Percentiles rank a stretch among this genome's conserved stretches.
These are phyloP conservation scores for Scleromitrula shiraiana DNA, from an alignment of 2,329 filamentous ascomycete genomes.

Conservation along the genomic window DNA sequence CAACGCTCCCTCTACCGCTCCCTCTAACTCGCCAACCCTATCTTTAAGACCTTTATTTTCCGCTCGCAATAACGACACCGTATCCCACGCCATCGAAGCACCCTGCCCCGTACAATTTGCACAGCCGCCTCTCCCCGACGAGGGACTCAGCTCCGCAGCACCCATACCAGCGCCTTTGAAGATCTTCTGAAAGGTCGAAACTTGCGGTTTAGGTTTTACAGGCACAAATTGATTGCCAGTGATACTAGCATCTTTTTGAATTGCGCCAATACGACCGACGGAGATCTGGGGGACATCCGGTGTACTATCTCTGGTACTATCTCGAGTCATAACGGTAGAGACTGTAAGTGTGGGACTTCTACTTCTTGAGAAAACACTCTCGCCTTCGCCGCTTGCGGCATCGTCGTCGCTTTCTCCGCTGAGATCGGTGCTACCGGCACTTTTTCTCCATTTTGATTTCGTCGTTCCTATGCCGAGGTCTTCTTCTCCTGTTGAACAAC, in stretches of 20 bases:
- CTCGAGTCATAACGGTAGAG: slow-evolving; percentile 8
- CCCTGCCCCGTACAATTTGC: slow-evolving; percentile 51
- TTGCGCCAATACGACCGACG: background rate
- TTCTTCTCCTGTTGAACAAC: slow-evolving; percentile 13
- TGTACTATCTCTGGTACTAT: slow-evolving; percentile 6
- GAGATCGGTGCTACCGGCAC: slow-evolving; percentile 31
- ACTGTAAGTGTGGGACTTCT: slow-evolving; percentile 44
- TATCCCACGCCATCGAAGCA: slow-evolving; percentile 55
- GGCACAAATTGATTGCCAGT: slow-evolving; percentile 10
- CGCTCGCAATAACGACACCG: slow-evolving; percentile 50
- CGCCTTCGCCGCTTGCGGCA: slow-evolving; percentile 6
- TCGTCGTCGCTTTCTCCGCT: slow-evolving; percentile 11
- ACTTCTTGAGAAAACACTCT: slow-evolving; percentile 47
- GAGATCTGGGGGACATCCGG: background rate
- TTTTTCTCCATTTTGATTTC: slow-evolving; percentile 13
- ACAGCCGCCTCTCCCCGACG: slow-evolving; percentile 31
- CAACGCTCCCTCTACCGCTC: slow-evolving; percentile 51
- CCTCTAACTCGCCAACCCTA: slow-evolving; percentile 50
- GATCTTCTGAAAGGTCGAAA: slow-evolving; percentile 42
- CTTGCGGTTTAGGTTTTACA: slow-evolving; percentile 30
- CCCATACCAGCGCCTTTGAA: slow-evolving; percentile 36
- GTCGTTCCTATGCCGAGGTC: slow-evolving; percentile 22
- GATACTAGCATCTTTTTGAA: background rate
- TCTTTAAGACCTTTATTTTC: slow-evolving; percentile 56
- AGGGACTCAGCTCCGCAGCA: slow-evolving; percentile 14